phyloP scores from a whole-genome alignment of 768 basidiomycete genomes.

The Termitomyces sp. region DNA sequence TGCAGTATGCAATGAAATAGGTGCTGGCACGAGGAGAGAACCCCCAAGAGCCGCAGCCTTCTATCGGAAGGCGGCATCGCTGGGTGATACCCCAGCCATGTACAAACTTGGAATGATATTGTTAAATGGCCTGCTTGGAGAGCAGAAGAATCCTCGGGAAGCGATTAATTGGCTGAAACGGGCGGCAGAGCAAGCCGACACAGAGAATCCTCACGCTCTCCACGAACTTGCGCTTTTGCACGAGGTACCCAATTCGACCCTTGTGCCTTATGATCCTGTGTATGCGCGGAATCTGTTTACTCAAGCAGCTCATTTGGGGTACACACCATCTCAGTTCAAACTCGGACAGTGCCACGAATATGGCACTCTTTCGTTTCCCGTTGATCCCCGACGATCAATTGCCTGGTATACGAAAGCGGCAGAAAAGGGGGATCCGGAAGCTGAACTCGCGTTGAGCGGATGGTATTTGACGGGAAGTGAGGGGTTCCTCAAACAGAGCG shows the following conservation, averaged over 20 bases:
- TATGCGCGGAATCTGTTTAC: conserved; percentile 85
- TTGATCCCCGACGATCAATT: conserved; percentile 91
- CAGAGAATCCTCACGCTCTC: conserved; percentile 95
- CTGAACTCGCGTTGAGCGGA: conserved; percentile 92
- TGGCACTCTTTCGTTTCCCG: conserved; percentile 79
- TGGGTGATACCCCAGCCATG: conserved; percentile 98
- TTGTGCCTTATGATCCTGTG: conserved; percentile 74
- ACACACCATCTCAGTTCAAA: conserved; percentile 91
- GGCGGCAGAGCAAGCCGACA: conserved; percentile 96
- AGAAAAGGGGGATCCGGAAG: conserved; percentile 92
- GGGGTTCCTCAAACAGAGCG: conserved; percentile 94
- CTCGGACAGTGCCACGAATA: conserved; percentile 95
- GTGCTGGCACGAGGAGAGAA: conserved; percentile 90
- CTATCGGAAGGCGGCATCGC: conserved; percentile 92
- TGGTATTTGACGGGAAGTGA: conserved; percentile 98
- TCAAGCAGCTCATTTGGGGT: conserved; percentile 89
- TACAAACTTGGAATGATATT: conserved; percentile 99
- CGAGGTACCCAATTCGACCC: conserved; percentile 58
- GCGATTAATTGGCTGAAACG: conserved; percentile 92
- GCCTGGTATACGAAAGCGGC: conserved; percentile 99
- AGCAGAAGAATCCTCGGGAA: conserved; percentile 82
- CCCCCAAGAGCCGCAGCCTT: conserved; percentile 87
- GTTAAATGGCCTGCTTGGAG: conserved; percentile 76
- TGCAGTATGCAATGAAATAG: conserved; percentile 98
- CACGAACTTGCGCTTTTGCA: conserved; percentile 91